Evolutionary conservation across 2,329 filamentous ascomycete genomes (phyloP).

Genomic region (Sphaerulina musiva): DNA sequence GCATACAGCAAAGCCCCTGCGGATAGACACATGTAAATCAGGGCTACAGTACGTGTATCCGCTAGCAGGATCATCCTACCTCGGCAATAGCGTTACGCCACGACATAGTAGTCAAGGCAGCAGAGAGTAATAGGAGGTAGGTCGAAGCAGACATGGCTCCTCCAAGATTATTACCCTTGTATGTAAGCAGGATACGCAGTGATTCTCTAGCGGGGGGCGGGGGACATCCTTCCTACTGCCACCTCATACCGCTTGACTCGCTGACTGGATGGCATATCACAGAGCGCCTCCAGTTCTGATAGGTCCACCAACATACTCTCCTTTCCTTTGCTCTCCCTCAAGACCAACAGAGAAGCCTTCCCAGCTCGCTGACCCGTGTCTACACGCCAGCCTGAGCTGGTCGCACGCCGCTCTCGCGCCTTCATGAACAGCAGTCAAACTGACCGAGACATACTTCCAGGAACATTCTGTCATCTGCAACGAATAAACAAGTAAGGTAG

Average conservation of each 20-base stretch:
- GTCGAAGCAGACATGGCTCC: not conserved
- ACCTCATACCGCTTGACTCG: not conserved
- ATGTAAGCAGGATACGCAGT: not conserved
- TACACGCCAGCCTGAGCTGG: constrained; percentile 54
- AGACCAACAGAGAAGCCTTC: constrained; percentile 16
- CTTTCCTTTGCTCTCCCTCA: constrained; percentile 18
- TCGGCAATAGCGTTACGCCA: not conserved
- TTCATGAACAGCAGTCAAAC: constrained; percentile 44
- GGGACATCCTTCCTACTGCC: not conserved
- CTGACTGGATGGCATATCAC: not conserved
- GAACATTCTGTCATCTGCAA: constrained; percentile 47
- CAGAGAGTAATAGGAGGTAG: not conserved
- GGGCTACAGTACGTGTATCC: not conserved
- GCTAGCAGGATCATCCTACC: constrained; percentile 4
- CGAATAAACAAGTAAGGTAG: constrained; percentile 61
- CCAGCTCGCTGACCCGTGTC: constrained; percentile 37
- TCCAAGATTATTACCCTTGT: not conserved
- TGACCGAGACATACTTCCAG: constrained; percentile 59
- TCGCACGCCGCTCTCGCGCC: constrained; percentile 49
- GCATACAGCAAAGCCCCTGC: constrained; percentile 6
- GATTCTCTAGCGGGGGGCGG: not conserved
- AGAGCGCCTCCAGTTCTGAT: not conserved
- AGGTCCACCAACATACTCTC: constrained; percentile 4
- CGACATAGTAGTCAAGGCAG: not conserved
- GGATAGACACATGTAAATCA: constrained; percentile 1